A percentile compares a stretch with the other conserved stretches of the same genome.
Conservation (phyloP, 148 eudicot species). For the Nepenthes mirabilis region DNA sequence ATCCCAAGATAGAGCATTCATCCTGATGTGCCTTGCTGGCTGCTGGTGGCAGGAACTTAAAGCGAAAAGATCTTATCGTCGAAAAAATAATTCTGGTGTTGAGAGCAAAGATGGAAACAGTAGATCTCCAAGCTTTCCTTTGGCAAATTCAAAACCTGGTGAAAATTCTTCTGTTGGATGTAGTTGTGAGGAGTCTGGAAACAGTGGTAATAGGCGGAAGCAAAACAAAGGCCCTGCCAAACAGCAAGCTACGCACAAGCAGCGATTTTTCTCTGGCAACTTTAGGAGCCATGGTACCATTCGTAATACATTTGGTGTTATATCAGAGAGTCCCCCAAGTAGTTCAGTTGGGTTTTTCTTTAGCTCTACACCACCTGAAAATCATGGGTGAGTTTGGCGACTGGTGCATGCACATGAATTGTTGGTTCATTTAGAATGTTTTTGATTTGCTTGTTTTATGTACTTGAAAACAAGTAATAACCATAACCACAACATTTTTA, state of each 20-base stretch:
- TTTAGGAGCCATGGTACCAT: slow-evolving; percentile 49
- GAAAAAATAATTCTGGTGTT: slow-evolving; percentile 24
- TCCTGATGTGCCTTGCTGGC: background rate
- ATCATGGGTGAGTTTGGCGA: slow-evolving; percentile 45
- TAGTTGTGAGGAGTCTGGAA: slow-evolving; percentile 34
- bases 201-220: slow-evolving; percentile 38
- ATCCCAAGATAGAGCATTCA: background rate
- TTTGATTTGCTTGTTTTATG: background rate
- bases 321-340: slow-evolving; percentile 92
- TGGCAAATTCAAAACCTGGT: slow-evolving; percentile 18
- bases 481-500: background rate
- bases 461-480: background rate
- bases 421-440: background rate
- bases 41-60: slow-evolving; percentile 52
- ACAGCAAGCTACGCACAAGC: slow-evolving; percentile 43
- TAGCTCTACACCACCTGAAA: slow-evolving; percentile 92
- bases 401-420: slow-evolving; percentile 1
- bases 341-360: slow-evolving; percentile 84
- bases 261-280: slow-evolving; percentile 57
- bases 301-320: slow-evolving; percentile 33
- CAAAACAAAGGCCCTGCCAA: slow-evolving; percentile 53
- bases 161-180: slow-evolving; percentile 31
- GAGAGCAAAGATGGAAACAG: slow-evolving; percentile 41
- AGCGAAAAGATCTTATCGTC: slow-evolving; percentile 43
- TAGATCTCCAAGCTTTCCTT: slow-evolving; percentile 21